These are phyloP conservation scores for Torulaspora quercuum DNA, from an alignment of 805 yeast genomes.

Conservation along the genomic window DNA sequence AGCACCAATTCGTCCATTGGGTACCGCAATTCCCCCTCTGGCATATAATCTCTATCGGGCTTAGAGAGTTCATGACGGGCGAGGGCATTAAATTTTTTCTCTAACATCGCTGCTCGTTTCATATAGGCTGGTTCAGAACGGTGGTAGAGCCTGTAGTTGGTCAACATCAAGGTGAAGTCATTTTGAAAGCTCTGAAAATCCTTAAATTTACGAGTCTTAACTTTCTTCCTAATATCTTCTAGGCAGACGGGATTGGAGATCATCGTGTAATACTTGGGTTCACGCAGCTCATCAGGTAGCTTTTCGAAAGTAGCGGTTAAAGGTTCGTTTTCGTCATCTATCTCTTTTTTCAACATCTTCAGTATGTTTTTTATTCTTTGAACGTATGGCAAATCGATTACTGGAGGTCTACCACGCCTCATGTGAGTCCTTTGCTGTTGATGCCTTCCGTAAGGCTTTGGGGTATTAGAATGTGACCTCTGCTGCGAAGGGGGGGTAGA, in stretches of 20 bases:
- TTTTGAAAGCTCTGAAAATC: constrained; percentile 70
- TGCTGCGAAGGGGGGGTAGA: constrained; percentile 12
- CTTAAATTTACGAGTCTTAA: constrained; percentile 78
- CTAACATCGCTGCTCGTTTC: constrained; percentile 61
- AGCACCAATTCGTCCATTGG: constrained; percentile 78
- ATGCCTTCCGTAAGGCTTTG: constrained; percentile 25
- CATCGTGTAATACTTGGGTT: constrained; percentile 45
- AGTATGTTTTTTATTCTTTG: constrained; percentile 84
- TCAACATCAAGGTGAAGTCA: constrained; percentile 72
- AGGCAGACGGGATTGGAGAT: constrained; percentile 61
- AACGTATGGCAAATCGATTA: constrained; percentile 54
- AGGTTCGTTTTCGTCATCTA: constrained; percentile 48
- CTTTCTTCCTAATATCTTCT: constrained; percentile 72
- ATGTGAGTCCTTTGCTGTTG: constrained; percentile 30
- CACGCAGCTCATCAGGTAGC: constrained; percentile 63
- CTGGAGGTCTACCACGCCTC: constrained; percentile 38
- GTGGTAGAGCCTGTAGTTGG: constrained; percentile 66
- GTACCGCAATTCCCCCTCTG: constrained; percentile 58
- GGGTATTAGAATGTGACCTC: constrained; percentile 26
- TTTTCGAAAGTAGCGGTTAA: constrained; percentile 71
- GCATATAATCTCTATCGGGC: constrained; percentile 74
- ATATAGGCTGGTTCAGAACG: constrained; percentile 55
- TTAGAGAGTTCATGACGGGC: constrained; percentile 68
- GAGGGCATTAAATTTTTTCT: constrained; percentile 53
- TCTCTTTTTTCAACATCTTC: constrained; percentile 73